Evolutionary conservation across 2,329 filamentous ascomycete genomes (phyloP), one percentile per base, ranked within the genome.

Genomic region (Cladophialophora immunda): DNA sequence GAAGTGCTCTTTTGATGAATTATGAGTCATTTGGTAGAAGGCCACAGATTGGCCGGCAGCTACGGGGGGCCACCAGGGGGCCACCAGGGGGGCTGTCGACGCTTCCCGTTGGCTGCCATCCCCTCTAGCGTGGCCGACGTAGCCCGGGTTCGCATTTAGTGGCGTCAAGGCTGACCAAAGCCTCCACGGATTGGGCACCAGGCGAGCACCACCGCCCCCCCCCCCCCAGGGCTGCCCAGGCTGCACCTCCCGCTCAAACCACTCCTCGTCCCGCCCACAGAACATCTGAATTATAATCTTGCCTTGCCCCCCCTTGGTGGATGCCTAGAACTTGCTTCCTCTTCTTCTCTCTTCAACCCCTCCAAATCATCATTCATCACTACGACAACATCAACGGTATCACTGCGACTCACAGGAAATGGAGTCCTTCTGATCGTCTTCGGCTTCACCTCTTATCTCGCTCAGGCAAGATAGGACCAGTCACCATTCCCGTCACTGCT

Each of bases 381-480:
- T 54, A 57, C 34, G 50, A 71, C 47, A 69, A 52, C 64, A 70
- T 36, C 19, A 22, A 22, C 19, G 45, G 19, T 50, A 25, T 13
- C 60, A 70, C 71, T 59, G 67, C 65, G 70, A 73, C 70, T 71
- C 66, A 50, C 73, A 73, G 67, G 62, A 64, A 55, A 77, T 77
- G 75, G 75, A 69, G 74, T 73, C 68, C 70, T 70, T 68, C 69
- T 76, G 71, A 72, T 58, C 54, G 54, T 53, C 66, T 68, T 68
- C 62, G 45, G 19, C 45, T 50, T 64, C 30, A 58, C 54, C 41
- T 64, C 64, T 61, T 73, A 70, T 70, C 69, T 72, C 70, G 74
- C 71, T 66, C 64, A 66, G 71, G 72, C 75, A 77, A 71, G 70
- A 77, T 77, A 75, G 69, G 72, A 52, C 32, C 58, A 69, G 59